Evolutionary conservation across 2,329 filamentous ascomycete genomes (phyloP), one percentile per base, ranked within the genome.

Genomic region (Cytospora leucostoma): DNA sequence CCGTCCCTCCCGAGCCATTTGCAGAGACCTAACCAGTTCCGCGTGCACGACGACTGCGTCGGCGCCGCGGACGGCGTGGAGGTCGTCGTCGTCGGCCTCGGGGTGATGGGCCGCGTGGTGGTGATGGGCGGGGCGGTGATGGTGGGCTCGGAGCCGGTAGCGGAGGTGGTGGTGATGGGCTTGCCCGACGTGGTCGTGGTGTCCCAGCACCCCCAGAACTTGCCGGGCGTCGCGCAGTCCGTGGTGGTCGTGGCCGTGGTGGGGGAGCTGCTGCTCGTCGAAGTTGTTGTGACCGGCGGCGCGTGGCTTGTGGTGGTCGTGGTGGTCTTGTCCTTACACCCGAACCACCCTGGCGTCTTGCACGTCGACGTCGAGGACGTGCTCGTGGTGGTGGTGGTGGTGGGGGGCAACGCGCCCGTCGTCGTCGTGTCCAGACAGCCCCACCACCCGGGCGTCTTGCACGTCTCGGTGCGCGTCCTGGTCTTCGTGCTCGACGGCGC

Each of bases 371-470:
- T 77, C 0, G 81, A 83, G 10, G 76, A 75, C 65, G 75, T 78
- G 1, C 73, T 74, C 2, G 76, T 75, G 0, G 79, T 79, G 7
- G 75, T 74, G 4, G 76, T 74, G 3, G 73, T 71, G 8, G 71
- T 75, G 7, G 72, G 75, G 7, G 27, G 27, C 27, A 27, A 2
- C 0, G 76, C 81, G 12, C 77, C 77, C 1, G 79, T 81, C 0
- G 87, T 88, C 3, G 82, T 82, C 74, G 88, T 83, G 68, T 92
- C 89, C 47, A 91, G 77, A 72, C 87, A 93, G 27, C 91, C 92
- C 89, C 89, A 96, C 93, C 93, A 97, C 6, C 93, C 92, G 34
- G 93, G 93, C 1, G 93, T 97, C 75, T 95, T 84, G 77, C 93
- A 97, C 0, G 92, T 97, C 61, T 88, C 87, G 0, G 93, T 97